Conservation (phyloP, 768 basidiomycete genomes). For the Cystobasidium ongulense region DNA sequence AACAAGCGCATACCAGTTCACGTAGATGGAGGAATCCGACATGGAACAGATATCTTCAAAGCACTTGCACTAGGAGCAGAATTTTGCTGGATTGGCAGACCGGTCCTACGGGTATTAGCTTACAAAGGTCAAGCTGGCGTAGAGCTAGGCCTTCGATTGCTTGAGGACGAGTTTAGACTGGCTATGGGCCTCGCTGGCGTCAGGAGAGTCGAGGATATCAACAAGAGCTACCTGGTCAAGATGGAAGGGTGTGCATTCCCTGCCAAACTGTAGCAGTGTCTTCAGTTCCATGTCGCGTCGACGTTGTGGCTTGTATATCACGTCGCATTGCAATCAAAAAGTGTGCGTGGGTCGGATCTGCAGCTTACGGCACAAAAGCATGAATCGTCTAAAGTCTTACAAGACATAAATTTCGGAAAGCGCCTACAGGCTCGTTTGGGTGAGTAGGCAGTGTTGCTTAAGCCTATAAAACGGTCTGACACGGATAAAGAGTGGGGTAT, state of each 20-base stretch:
- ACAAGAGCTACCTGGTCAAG: conserved; percentile 36
- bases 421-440: too few species aligned
- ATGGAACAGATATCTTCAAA: conserved; percentile 40
- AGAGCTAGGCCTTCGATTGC: conserved; percentile 38
- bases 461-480: too few species aligned
- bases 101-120: conserved; percentile 47
- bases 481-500: too few species aligned
- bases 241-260: conserved; percentile 23
- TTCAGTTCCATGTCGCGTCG: too few species aligned
- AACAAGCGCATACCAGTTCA: conserved; percentile 35
- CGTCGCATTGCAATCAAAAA: too few species aligned
- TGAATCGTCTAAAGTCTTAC: too few species aligned
- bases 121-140: conserved; percentile 47
- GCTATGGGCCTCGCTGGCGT: conserved; percentile 48
- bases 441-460: too few species aligned
- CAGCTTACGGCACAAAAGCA: too few species aligned
- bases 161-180: conserved; percentile 49
- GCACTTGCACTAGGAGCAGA: conserved; percentile 36
- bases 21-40: conserved; percentile 36
- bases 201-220: conserved; percentile 45
- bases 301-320: too few species aligned
- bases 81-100: conserved; percentile 38
- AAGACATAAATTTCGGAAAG: too few species aligned
- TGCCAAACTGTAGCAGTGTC: conserved; percentile 22
- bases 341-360: too few species aligned